Base-by-base conservation (phyloP, 768 basidiomycete genomes). In the Tulasnella sp. region DNA sequence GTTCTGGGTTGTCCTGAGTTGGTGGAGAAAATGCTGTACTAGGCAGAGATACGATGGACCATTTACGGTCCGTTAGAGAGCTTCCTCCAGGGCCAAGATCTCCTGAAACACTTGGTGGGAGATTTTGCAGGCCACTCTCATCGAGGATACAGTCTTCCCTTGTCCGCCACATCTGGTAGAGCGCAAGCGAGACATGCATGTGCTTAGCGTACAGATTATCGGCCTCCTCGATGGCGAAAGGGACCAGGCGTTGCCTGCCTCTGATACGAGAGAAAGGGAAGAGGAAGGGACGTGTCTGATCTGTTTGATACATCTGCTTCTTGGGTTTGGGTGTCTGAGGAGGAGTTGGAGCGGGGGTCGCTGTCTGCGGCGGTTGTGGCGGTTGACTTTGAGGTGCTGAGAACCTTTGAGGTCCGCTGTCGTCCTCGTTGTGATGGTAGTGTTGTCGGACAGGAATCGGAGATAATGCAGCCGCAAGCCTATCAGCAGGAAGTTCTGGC, bases 251-350 rank as follows among this genome's bases (percentile, higher is more conserved):
- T 58, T 75, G 75, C 2, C 54, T 45, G 11, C 62, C 60, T 19
- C 62, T 50, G 2, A 53, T 17, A n/a, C 82, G 79, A 4, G 92
- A 89, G 69, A 96, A 99, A 0, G 96, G 96, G 69, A 99, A 93
- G 61, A 98, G 73, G 69, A 98, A 99, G 1, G 96, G 94, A 11
- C 88, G 78, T 48, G 74, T 82, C 68, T 93, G 96, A 70, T 99
- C 96, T 0, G 96, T 99, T 68, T 98, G 96, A 69, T 91, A 99
- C 68, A 94, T 91, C 68, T 94, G 94, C 69, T 98, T 97, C 75
- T 99, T 99, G 9, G 89, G 91, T 67, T 94, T 97, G 1, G 83
- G 87, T 65, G 66, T 22, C 31, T 82, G 79, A 5, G 80, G 76
- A 0, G 89, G 88, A 0, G 90, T 82, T 1, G 93, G 92, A 24